Evolutionary conservation across 1,284 basidiomycete genomes (phyloP), one percentile per base, ranked within the genome.

Genomic region (Puccinia novopanici): DNA sequence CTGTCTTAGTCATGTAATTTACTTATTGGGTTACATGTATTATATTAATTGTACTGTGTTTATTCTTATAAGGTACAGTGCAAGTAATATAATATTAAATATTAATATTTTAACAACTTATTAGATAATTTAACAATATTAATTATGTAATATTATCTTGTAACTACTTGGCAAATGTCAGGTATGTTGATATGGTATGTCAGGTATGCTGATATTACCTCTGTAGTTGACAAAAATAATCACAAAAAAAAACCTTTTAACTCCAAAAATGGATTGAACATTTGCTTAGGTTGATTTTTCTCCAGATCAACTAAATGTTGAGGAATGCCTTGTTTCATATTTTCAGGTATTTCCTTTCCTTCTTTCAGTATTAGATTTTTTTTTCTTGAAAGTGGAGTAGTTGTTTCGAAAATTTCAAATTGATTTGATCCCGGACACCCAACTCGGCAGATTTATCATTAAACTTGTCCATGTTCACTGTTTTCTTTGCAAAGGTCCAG

Each of bases 241-340:
- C 15, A 63, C 6, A 27, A 40, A 63, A 30, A 6, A 22, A 34
- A 13, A 37, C 59, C 59, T 63, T 34, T 30, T 30, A 65, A 65
- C 30, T 40, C 19, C n/a, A 65, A 65, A 27, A 40, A 65, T 17
- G 40, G 34, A 65, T 65, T 65, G 34, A 65, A 65, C 40, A 65
- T 3, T 65, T 9, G 37, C 22, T 19, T 24, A 5, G 34, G 12
- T 15, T 65, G 2, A 19, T 65, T 45, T 3, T 40, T 9, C 40
- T 65, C 63, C 34, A 65, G 13, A 65, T 65, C 19, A 8, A 40
- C 37, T 15, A 65, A 40, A 6, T 65, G 17, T 9, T 40, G 63
- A 37, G 63, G 63, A 40, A 65, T 15, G 5, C 3, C 10, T 22
- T 65, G 63, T n/a, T 65, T 19, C 12, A 65, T 5, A 2, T 40